Base-by-base conservation (phyloP, 2,329 filamentous ascomycete species). In the Dothiorella sarmentorum region DNA sequence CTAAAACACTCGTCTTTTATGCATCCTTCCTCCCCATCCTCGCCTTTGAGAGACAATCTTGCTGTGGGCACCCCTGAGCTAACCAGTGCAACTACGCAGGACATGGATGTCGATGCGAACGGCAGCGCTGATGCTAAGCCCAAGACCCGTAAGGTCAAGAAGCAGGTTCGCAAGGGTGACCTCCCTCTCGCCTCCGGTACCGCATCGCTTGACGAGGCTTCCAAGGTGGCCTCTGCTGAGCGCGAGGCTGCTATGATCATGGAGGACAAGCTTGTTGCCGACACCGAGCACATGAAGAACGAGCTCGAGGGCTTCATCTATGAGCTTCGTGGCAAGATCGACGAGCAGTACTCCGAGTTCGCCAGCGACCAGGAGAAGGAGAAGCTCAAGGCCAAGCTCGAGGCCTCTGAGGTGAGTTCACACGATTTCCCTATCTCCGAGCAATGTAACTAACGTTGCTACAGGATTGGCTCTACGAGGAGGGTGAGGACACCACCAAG, bases 281-380 rank as follows among this genome's bases (percentile, higher is more conserved):
- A 97, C 75, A 99, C 94, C 35, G 94, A 97, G 74, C 91, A 97
- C 81, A 96, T 96, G 86, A 99, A 97, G 90, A 99, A 99, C 81
- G 93, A 97, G 79, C 89, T 99, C 56, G 94, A 99, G 82, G 87
- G 90, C 22, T 96, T 88, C 78, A 97, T 97, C 78, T 99, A 99
- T 78, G 92, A 97, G 70, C 84, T 96, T 72, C 89, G 93, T 68
- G 91, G 91, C 78, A 97, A 97, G 85, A 85, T 97, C 55, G 91
- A 97, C 66, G 91, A 95, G 69, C 84, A 91, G 67, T 97, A 95
- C 74, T 80, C 91, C 64, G 90, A 96, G 51, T 91, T 96, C 64
- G 88, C 90, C 63, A 94, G 80, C 68, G 92, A 97, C 4, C 90
- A 95, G 47, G 93, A 97, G 85, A 97, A 97, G 84, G 78, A 85